phyloP scores from a whole-genome alignment of 768 basidiomycete species.

The Lepiota subincarnata region DNA sequence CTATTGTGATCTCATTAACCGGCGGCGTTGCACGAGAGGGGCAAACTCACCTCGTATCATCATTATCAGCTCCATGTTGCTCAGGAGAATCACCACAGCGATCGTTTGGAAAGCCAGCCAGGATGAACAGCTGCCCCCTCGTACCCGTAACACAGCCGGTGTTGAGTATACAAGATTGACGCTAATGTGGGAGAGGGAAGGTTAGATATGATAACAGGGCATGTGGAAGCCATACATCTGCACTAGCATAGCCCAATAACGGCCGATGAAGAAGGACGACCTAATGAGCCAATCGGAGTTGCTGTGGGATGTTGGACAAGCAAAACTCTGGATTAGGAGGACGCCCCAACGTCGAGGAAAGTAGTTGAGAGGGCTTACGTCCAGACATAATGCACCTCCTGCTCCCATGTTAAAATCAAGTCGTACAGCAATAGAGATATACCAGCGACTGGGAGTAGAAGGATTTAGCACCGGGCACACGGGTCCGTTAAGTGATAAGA shows the following conservation, averaged over 20 bases:
- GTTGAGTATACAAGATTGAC: neutral
- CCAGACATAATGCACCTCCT: neutral
- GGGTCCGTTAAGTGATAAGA: too few relatives aligned
- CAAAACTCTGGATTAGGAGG: too few relatives aligned
- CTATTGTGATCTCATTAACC: neutral
- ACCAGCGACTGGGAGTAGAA: neutral
- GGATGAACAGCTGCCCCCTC: neutral
- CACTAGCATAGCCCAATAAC: neutral
- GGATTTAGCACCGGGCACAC: too few relatives aligned
- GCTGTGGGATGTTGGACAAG: neutral
- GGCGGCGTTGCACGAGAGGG: neutral
- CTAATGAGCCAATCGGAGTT: neutral
- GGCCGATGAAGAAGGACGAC: neutral
- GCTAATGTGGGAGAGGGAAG: neutral
- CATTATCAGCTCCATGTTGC: conserved; percentile 2
- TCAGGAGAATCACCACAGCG: neutral
- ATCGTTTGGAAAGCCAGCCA: neutral
- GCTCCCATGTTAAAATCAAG: neutral
- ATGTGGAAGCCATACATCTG: neutral
- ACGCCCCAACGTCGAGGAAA: too few relatives aligned
- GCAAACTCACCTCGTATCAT: neutral
- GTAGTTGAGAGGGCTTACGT: neutral
- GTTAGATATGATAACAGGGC: too few relatives aligned
- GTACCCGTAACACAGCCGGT: neutral
- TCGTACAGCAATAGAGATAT: neutral